A percentile compares a stretch with the other conserved stretches of the same genome.
phyloP scores from a whole-genome alignment of 352 stramenopile genomes.

The Globisporangium cylindrosporum region DNA sequence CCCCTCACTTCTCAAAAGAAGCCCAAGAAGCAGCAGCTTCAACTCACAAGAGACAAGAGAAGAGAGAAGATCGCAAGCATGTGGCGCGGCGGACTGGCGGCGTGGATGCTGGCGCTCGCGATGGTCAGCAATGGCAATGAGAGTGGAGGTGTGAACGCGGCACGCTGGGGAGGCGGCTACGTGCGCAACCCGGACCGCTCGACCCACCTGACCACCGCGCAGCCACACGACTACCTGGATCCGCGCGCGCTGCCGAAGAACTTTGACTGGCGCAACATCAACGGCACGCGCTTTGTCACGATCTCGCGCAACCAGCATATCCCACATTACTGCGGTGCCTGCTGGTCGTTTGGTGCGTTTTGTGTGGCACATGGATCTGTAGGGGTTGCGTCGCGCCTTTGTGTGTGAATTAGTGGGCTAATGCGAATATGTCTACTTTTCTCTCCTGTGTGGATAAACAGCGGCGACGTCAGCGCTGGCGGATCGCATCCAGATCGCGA shows the following conservation, averaged over 20 bases:
- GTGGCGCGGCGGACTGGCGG: constrained; percentile 17
- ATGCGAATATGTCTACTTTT: constrained; percentile 1
- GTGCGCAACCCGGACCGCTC: constrained; percentile 70
- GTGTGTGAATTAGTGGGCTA: neutral
- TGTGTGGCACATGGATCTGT: neutral
- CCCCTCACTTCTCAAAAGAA: neutral
- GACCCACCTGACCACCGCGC: constrained; percentile 52
- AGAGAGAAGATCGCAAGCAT: constrained; percentile 19
- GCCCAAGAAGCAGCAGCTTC: neutral
- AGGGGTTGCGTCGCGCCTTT: neutral
- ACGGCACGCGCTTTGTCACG: constrained; percentile 80
- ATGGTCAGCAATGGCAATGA: neutral
- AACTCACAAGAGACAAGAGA: constrained; percentile 17
- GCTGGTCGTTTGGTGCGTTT: constrained; percentile 77
- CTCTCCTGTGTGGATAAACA: constrained; percentile 12
- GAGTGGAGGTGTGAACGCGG: neutral
- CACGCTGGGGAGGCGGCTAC: constrained; percentile 51
- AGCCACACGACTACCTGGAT: constrained; percentile 69
- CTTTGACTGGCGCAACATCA: constrained; percentile 92
- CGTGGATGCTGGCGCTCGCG: constrained; percentile 2
- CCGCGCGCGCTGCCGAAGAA: constrained; percentile 79
- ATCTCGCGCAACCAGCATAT: constrained; percentile 87
- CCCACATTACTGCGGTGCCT: constrained; percentile 87
- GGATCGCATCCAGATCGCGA: constrained; percentile 85
- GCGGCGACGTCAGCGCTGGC: constrained; percentile 81